These are phyloP conservation scores for Aspergillus ruber DNA, from an alignment of 2,329 filamentous ascomycete species.

Conservation along the genomic window DNA sequence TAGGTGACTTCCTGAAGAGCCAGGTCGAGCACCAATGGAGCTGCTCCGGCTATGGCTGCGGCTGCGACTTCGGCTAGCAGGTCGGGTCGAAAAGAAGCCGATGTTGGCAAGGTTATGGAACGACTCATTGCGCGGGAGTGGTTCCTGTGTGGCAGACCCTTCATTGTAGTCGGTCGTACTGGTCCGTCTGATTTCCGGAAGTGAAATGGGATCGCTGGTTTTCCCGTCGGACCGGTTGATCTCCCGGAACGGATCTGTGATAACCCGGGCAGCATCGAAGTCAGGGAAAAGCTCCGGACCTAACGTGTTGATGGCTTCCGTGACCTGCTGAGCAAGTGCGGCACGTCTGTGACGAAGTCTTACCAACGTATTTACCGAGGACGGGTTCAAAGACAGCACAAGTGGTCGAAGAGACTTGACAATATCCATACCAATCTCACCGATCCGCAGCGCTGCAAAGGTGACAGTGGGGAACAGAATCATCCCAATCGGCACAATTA, in stretches of 20 bases:
- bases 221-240: constrained; percentile 11
- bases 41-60: constrained; percentile 66
- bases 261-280: constrained; percentile 70
- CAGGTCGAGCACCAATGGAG: constrained; percentile 58
- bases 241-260: constrained; percentile 48
- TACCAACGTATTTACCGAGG: constrained; percentile 75
- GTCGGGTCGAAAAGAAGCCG: constrained; percentile 83
- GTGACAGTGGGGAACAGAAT: constrained; percentile 81
- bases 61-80: constrained; percentile 71
- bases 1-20: constrained; percentile 58
- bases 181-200: constrained; percentile 18
- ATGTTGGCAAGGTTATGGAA: constrained; percentile 85
- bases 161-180: constrained; percentile 17
- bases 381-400: constrained; percentile 75
- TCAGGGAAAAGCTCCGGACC: constrained; percentile 97
- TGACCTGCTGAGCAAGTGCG: constrained; percentile 73
- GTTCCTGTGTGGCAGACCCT: constrained; percentile 29
- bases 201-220: constrained; percentile 5
- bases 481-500: constrained; percentile 67
- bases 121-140: constrained; percentile 80
- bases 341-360: constrained; percentile 67
- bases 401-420: constrained; percentile 88
- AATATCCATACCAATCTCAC: constrained; percentile 98
- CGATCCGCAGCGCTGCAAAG: constrained; percentile 87
- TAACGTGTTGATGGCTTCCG: constrained; percentile 86